Evolutionary conservation across 2,329 filamentous ascomycete genomes (phyloP), one percentile per base, ranked within the genome.

Genomic region (Setomelanomma holmii): DNA sequence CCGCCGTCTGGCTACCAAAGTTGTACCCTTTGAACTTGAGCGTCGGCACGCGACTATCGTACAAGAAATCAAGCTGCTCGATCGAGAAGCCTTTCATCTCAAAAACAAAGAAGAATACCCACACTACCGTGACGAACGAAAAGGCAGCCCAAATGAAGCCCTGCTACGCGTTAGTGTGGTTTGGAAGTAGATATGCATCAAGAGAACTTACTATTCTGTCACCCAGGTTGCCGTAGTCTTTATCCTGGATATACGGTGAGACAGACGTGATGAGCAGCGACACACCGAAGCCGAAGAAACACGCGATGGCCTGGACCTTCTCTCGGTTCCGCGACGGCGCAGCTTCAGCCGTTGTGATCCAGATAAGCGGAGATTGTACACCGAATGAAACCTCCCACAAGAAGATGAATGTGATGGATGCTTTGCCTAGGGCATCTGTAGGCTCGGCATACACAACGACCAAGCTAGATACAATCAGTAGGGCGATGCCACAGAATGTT

Each of bases 271-370:
- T 60, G 3, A 68, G 55, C 7, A 71, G 46, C 1, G 53, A 56
- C 2, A 63, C 56, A 11, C 60, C 57, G 45, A 68, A 70, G 24
- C 65, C 63, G n/a, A 51, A 51, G 44, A 71, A 64, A 0, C 63
- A 61, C 0, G 67, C 63, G 11, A 69, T 53, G 2, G 60, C 62
- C 11, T 71, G 51, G 7, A 69, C 71, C 45, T 63, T 64, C 51
- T 73, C 69, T 12, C 69, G 58, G 10, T 72, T 57, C 8, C 63
- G 60, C 1, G 54, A 51, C 5, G 64, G 69, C 3, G 62, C 54
- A 4, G 66, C 58, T 40, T 74, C 68, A n/a, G 64, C 63, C 7
- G 64, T 65, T 7, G 61, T 53, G 36, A 69, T 67, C 69, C 69
- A 73, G 44, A 64, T 61, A 16, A 51, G 39, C 14, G 50, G 54